These are phyloP conservation scores for Brassica juncea DNA, from an alignment of 345 rosid species.

Conservation along the genomic window DNA sequence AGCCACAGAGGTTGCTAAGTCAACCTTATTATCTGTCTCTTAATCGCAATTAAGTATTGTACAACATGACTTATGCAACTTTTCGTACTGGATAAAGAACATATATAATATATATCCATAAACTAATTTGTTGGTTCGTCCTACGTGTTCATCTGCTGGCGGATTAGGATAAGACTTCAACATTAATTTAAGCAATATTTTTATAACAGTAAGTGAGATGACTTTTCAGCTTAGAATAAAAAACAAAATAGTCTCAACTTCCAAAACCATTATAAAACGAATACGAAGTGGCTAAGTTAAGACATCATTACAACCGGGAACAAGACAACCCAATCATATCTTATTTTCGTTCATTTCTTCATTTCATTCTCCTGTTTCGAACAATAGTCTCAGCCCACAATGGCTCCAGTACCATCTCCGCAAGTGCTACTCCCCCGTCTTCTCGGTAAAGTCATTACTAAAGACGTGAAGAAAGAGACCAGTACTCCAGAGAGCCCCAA, in stretches of 20 bases:
- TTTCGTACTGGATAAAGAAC: constrained; percentile 1
- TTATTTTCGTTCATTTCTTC: constrained; percentile 25
- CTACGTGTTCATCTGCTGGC: constrained; percentile 37
- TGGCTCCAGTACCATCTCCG: constrained; percentile 37
- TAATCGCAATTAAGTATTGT: background rate
- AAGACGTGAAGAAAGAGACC: constrained; percentile 19
- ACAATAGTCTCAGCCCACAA: background rate
- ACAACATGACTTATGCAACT: constrained; percentile 14
- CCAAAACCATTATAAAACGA: constrained; percentile 32
- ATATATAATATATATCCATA: background rate
- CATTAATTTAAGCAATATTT: background rate
- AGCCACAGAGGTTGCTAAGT: constrained; percentile 13
- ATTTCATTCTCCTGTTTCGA: background rate
- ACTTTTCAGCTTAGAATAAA: constrained; percentile 24
- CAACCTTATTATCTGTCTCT: constrained; percentile 26
- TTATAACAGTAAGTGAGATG: constrained; percentile 15
- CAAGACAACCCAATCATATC: constrained; percentile 28
- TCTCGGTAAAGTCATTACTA: constrained; percentile 29
- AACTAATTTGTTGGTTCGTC: background rate
- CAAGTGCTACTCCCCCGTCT: background rate
- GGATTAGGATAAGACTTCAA: constrained; percentile 36
- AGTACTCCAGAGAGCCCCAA: constrained; percentile 32
- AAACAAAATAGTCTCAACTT: constrained; percentile 15
- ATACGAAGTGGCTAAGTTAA: constrained; percentile 33
- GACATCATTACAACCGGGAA: constrained; percentile 20